These are phyloP conservation scores for Lecanicillium sp. DNA, from an alignment of 2,329 filamentous ascomycete species.

Conservation along the genomic window DNA sequence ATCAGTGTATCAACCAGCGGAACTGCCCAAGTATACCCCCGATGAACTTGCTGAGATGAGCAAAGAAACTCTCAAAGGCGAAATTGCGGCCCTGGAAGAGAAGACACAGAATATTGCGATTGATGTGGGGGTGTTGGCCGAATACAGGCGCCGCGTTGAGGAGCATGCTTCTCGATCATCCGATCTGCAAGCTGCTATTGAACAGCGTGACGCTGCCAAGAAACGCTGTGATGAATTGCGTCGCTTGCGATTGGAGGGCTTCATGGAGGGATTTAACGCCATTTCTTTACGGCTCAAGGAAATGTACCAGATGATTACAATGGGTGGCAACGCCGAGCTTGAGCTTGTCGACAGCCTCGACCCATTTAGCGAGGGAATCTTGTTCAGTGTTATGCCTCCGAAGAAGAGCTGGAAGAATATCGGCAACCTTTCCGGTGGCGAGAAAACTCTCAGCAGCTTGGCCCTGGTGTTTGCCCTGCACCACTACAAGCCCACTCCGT, in stretches of 20 bases:
- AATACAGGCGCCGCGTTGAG: slow-evolving; percentile 79
- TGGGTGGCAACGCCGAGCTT: slow-evolving; percentile 96
- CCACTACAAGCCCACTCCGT: slow-evolving; percentile 92
- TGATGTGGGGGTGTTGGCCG: slow-evolving; percentile 79
- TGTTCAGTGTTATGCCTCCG: slow-evolving; percentile 97
- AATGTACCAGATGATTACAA: slow-evolving; percentile 99
- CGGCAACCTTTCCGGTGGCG: slow-evolving; percentile 86
- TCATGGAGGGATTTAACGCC: slow-evolving; percentile 94
- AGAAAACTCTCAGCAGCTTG: slow-evolving; percentile 91
- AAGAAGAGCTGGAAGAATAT: slow-evolving; percentile 99
- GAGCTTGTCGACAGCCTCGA: slow-evolving; percentile 95
- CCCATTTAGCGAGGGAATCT: slow-evolving; percentile 91
- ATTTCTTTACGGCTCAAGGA: slow-evolving; percentile 95
- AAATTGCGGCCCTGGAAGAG: slow-evolving; percentile 55
- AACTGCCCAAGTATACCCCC: slow-evolving; percentile 69
- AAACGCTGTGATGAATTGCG: slow-evolving; percentile 88
- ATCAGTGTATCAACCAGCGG: slow-evolving; percentile 32
- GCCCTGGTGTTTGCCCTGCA: slow-evolving; percentile 97
- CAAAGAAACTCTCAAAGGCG: slow-evolving; percentile 51
- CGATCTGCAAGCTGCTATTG: slow-evolving; percentile 72
- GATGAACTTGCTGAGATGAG: slow-evolving; percentile 61
- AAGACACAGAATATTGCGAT: slow-evolving; percentile 78
- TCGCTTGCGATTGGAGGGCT: slow-evolving; percentile 82
- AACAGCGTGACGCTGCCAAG: slow-evolving; percentile 77
- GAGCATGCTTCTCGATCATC: slow-evolving; percentile 75